Conservation (phyloP, 2,329 filamentous ascomycete genomes). For the Ophiostoma himal-ulmi region DNA sequence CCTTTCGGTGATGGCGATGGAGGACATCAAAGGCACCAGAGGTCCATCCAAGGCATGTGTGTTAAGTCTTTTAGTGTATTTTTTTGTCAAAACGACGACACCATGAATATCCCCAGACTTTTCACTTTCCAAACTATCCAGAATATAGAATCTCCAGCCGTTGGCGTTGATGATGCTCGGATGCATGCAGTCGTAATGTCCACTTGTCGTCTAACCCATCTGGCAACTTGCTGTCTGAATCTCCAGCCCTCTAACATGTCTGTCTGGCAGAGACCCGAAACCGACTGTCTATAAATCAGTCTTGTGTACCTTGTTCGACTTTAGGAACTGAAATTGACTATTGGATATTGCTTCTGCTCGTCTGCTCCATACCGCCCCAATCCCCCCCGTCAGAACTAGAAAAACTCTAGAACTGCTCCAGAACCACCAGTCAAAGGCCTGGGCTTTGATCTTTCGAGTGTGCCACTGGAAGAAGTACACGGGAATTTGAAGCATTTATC, state of each 20-base stretch:
- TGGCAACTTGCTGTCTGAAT: background rate
- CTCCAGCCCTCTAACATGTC: background rate
- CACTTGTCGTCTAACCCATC: conserved; percentile 1
- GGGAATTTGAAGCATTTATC: background rate
- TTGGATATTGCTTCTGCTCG: background rate
- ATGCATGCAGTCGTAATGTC: conserved; percentile 11
- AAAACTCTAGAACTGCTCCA: background rate
- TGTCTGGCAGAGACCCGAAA: background rate
- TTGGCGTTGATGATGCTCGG: conserved; percentile 4
- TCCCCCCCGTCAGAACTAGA: conserved; percentile 4
- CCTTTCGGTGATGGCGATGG: background rate
- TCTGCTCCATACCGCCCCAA: background rate
- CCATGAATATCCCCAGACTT: conserved; percentile 4
- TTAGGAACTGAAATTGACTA: background rate
- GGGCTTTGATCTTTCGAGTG: background rate
- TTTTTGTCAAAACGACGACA: conserved; percentile 7
- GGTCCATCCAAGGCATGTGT: background rate
- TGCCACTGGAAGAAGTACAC: background rate
- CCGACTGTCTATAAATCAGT: background rate
- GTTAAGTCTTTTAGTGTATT: conserved; percentile 1
- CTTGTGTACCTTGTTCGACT: background rate
- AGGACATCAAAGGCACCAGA: background rate
- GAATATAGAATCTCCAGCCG: background rate
- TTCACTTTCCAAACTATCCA: background rate
- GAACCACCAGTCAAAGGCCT: conserved; percentile 4